phyloP scores from a whole-genome alignment of 768 basidiomycete species.

The Gautieria morchelliformis region DNA sequence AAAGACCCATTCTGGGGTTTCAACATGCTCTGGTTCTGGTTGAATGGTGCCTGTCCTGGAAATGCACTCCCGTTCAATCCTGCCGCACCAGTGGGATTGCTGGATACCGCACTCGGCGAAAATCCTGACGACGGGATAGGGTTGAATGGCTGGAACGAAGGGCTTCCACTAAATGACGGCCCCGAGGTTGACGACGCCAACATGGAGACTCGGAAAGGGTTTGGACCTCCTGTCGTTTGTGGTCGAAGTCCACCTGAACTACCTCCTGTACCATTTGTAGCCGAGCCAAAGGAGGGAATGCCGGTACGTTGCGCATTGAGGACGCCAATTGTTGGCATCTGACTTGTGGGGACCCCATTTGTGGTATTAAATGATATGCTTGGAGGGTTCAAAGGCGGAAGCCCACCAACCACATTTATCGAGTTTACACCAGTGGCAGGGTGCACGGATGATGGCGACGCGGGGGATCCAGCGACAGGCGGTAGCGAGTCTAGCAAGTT shows the following conservation, averaged over 20 bases:
- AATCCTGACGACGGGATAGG: slow-evolving; percentile 15
- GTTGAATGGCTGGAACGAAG: slow-evolving; percentile 15
- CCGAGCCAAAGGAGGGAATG: slow-evolving; percentile 30
- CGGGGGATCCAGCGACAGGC: slow-evolving; percentile 47
- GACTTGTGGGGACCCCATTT: slow-evolving; percentile 10
- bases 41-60: background rate
- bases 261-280: slow-evolving; percentile 28
- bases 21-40: background rate
- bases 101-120: slow-evolving; percentile 10
- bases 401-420: background rate
- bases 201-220: slow-evolving; percentile 36
- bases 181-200: slow-evolving; percentile 14
- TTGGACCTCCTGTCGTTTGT: slow-evolving; percentile 30
- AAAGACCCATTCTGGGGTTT: slow-evolving; percentile 1
- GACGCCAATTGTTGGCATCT: slow-evolving; percentile 15
- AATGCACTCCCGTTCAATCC: slow-evolving; percentile 1
- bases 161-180: slow-evolving; percentile 8
- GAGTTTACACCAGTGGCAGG: slow-evolving; percentile 12
- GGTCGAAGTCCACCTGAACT: slow-evolving; percentile 24
- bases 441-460: slow-evolving; percentile 33
- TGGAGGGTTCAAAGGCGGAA: background rate
- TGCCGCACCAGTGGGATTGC: slow-evolving; percentile 7
- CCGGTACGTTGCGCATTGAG: slow-evolving; percentile 28
- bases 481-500: slow-evolving; percentile 66
- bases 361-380: background rate